Conservation (phyloP, 2,329 filamentous ascomycete species). For the Aureobasidium leucospermi region DNA sequence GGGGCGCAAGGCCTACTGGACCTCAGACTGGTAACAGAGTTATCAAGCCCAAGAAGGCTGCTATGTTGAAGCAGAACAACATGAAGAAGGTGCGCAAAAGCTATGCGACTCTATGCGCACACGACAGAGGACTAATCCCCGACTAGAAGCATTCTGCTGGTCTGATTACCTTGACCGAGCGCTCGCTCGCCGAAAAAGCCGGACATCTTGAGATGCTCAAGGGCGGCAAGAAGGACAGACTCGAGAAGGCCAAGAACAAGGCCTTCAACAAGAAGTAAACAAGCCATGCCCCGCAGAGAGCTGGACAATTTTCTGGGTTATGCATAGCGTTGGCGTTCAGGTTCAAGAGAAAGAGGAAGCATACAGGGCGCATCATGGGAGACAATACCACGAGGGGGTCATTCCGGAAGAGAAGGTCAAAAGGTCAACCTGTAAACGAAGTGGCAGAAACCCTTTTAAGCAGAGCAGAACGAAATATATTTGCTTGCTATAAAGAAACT, state of each 20-base stretch:
- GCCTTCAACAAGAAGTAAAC: constrained; percentile 3
- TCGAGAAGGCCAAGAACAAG: constrained; percentile 11
- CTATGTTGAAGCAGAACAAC: constrained; percentile 53
- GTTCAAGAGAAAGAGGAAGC: not conserved
- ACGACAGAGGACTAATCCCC: not conserved
- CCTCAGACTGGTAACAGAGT: constrained; percentile 46
- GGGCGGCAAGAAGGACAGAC: constrained; percentile 56
- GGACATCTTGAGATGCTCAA: constrained; percentile 63
- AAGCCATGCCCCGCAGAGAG: not conserved
- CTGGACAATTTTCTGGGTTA: not conserved
- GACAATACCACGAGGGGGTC: not conserved
- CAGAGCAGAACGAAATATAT: not conserved
- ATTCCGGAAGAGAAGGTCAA: not conserved
- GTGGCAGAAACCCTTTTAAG: not conserved
- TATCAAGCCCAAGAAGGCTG: constrained; percentile 60
- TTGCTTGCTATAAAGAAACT: not conserved
- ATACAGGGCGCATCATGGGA: not conserved
- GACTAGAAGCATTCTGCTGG: constrained; percentile 54
- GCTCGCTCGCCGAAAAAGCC: constrained; percentile 56
- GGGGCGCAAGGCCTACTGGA: constrained; percentile 15
- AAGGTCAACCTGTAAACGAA: not conserved
- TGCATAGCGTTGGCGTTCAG: constrained; percentile 11
- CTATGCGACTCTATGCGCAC: not conserved
- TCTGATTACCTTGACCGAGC: constrained; percentile 59
- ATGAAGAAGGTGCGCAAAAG: constrained; percentile 49